Base-by-base conservation (phyloP, 2,329 filamentous ascomycete species). In the Daldinia sp. region DNA sequence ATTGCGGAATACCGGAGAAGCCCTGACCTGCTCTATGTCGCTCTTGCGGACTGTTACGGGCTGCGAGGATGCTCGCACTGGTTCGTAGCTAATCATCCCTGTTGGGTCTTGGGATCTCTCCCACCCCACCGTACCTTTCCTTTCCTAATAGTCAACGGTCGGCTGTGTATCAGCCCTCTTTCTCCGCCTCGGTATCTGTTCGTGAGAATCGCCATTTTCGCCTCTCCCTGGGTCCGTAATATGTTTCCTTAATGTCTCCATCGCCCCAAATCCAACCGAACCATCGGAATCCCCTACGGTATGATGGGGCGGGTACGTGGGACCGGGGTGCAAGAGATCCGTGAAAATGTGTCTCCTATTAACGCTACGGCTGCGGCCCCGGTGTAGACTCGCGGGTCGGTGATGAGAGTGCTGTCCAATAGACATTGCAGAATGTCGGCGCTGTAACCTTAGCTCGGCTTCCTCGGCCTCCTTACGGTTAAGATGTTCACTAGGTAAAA, bases 401-500 rank as follows among this genome's bases (percentile, higher is more conserved):
- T 54, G 70, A 19, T 41, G 60, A 10, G 68, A 56, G 3, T 57
- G 54, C 1, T 64, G 68, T 1, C 68, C 71, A 3, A 70, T 57
- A 1, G 77, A 78, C 35, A 74, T 59, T n/a, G 67, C 72, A 0
- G 77, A 79, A n/a, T 69, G 67, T n/a, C 76, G 74, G n/a, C 77
- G 71, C 10, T 75, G 73, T 37, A 79, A 66, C 19, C 73, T 71
- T 8, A 72, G 34, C 35, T 82, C 80, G 11, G 78, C 77, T 25
- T 82, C 82, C 15, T 82, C 81, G 2, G 80, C 80, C 71, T 87
- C 85, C 61, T 80, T 83, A 56, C 80, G 78, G 69, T 85, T 82
- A 19, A 85, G 81, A 21, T 83, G 76, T 69, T 87, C 85, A 71
- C 82, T 86, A 3, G 85, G 85, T 13, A 88, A 76, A 8, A 87